phyloP scores from a whole-genome alignment of 306 rosid species.

The Vachellia collinsii region DNA sequence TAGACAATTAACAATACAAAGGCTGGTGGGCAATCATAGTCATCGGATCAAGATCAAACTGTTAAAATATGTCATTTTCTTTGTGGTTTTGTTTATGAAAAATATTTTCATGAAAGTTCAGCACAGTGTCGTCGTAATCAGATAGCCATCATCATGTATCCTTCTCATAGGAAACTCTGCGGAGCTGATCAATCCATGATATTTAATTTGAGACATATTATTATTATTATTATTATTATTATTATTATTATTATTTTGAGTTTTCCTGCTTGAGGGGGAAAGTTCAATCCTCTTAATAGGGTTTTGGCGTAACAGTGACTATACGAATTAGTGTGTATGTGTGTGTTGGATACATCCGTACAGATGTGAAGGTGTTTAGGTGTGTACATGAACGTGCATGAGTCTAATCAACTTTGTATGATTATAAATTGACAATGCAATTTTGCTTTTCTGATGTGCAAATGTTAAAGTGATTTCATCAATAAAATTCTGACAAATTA shows the following conservation, averaged over 20 bases:
- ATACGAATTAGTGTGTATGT: neutral
- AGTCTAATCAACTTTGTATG: constrained; percentile 42
- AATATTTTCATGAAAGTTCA: constrained; percentile 22
- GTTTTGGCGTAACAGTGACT: neutral
- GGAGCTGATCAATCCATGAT: neutral
- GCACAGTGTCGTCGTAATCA: constrained; percentile 21
- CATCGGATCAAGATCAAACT: constrained; percentile 25
- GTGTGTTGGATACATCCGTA: constrained; percentile 7
- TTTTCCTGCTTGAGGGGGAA: neutral
- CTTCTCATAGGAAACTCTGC: neutral
- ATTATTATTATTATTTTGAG: neutral
- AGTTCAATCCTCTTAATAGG: neutral
- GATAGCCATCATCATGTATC: neutral
- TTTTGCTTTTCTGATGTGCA: neutral
- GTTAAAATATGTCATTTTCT: constrained; percentile 31
- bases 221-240: neutral
- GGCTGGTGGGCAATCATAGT: constrained; percentile 33
- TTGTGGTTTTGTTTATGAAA: neutral
- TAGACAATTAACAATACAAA: constrained; percentile 17
- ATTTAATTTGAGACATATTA: neutral
- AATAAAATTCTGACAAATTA: neutral
- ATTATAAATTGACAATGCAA: constrained; percentile 28
- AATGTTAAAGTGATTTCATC: neutral
- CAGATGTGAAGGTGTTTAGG: constrained; percentile 21
- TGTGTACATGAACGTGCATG: constrained; percentile 43